Evolutionary conservation across 2,329 filamentous ascomycete genomes (phyloP).

Genomic region (Pseudogymnoascus sp.): DNA sequence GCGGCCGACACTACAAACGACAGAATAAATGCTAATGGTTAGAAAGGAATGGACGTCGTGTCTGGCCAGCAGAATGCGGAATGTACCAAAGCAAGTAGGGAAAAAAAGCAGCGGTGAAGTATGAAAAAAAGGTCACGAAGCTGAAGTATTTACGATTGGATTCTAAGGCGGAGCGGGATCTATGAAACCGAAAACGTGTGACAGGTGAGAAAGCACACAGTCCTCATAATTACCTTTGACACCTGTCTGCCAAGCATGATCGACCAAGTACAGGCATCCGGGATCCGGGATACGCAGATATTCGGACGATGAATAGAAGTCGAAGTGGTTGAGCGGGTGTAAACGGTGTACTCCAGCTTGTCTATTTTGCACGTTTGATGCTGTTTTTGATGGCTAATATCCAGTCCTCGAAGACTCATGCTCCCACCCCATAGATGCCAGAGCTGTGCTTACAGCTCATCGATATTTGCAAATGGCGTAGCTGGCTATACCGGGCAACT

Average conservation of each 20-base stretch:
- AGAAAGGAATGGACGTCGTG: conserved; percentile 1
- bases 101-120: not conserved
- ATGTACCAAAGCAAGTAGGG: not conserved
- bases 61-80: not conserved
- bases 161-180: not conserved
- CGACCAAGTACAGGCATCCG: not conserved
- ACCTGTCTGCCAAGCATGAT: not conserved
- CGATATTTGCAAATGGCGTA: not conserved
- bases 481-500: not conserved
- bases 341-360: not conserved
- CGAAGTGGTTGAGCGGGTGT: not conserved
- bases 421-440: not conserved
- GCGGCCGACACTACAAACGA: not conserved
- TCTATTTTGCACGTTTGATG: not conserved
- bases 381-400: not conserved
- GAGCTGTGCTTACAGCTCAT: too few relatives aligned
- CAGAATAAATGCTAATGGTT: not conserved
- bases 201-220: not conserved
- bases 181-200: conserved; percentile 1
- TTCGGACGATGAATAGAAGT: not conserved
- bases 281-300: not conserved
- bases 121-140: not conserved
- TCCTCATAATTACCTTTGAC: conserved; percentile 4
- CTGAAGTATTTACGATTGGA: conserved; percentile 1
- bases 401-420: not conserved